Evolutionary conservation across 2,329 filamentous ascomycete species (phyloP).

Genomic region (Talaromyces sp.): DNA sequence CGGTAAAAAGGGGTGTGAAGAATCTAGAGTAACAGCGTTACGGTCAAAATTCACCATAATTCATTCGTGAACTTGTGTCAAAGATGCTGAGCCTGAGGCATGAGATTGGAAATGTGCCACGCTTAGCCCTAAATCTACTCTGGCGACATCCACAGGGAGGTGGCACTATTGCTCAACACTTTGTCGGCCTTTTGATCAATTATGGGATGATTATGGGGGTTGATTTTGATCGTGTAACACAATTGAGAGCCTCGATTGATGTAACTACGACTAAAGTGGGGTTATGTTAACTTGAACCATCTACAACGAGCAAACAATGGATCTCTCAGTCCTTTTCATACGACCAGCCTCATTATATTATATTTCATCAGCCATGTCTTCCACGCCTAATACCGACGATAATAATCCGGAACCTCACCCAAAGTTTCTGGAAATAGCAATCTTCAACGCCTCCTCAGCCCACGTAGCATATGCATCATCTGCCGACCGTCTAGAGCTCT

Average conservation of each 20-base stretch:
- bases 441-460: conserved; percentile 47
- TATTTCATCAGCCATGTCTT: neutral
- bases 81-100: neutral
- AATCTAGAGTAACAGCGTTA: neutral
- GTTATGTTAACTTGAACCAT: neutral
- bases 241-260: too few species aligned
- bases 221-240: too few species aligned
- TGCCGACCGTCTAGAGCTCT: conserved; percentile 50
- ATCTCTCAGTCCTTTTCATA: neutral
- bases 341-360: neutral
- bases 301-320: neutral
- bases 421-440: conserved; percentile 43
- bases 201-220: too few species aligned
- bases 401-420: neutral
- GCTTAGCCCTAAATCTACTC: neutral
- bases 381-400: too few species aligned
- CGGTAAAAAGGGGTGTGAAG: neutral
- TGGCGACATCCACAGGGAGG: too few species aligned
- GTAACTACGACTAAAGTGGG: neutral
- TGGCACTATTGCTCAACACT: too few species aligned
- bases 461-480: conserved; percentile 36
- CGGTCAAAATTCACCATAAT: neutral
- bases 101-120: neutral
- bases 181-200: too few species aligned
- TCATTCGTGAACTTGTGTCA: neutral